These are phyloP conservation scores for Oidiodendron maius DNA, from an alignment of 495 filamentous ascomycete genomes.

Conservation along the genomic window DNA sequence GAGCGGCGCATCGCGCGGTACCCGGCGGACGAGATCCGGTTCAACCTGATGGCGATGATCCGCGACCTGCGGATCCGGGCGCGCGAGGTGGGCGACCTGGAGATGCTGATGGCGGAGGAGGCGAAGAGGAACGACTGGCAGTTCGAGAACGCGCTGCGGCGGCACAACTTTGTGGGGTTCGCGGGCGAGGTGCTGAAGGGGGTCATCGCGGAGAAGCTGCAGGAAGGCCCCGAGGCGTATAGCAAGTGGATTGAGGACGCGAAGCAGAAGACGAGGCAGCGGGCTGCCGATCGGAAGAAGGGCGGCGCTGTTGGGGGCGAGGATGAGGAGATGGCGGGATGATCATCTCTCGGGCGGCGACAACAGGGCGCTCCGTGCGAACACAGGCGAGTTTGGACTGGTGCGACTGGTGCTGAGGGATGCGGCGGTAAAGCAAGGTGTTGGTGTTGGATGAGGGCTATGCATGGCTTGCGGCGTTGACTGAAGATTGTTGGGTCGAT, in stretches of 20 bases:
- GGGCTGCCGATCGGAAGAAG: conserved; percentile 47
- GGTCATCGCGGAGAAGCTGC: conserved; percentile 66
- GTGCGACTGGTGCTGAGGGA: not conserved
- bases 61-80: conserved; percentile 72
- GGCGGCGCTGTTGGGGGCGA: conserved; percentile 10
- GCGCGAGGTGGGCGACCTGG: conserved; percentile 74
- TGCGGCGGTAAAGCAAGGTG: not conserved
- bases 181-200: conserved; percentile 85
- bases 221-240: conserved; percentile 50
- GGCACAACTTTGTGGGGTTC: conserved; percentile 96
- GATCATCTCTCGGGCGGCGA: too few relatives aligned
- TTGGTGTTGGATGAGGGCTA: not conserved
- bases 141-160: conserved; percentile 90
- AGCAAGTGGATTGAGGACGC: conserved; percentile 75
- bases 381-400: too few relatives aligned
- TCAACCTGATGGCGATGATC: conserved; percentile 92
- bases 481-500: not conserved
- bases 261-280: conserved; percentile 62
- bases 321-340: conserved; percentile 20
- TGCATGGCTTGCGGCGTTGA: not conserved
- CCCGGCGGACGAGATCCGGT: conserved; percentile 80
- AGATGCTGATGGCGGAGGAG: conserved; percentile 74
- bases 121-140: conserved; percentile 79
- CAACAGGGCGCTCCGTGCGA: not conserved
- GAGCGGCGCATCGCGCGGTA: conserved; percentile 81